Conservation (phyloP, 192 early-diverging fungal species). For the Backusella westeae region DNA sequence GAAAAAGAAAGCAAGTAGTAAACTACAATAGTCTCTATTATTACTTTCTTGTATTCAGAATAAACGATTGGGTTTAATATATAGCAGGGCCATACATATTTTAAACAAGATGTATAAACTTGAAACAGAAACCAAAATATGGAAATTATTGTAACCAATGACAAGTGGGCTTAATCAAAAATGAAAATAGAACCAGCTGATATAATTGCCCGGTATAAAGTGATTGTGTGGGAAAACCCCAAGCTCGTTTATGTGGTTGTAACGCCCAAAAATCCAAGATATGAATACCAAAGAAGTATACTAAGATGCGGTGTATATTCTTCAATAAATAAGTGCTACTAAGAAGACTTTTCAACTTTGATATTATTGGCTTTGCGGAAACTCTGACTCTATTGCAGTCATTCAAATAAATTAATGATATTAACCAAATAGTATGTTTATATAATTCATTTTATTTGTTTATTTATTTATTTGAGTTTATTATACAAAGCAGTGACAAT, state of each 20-base stretch:
- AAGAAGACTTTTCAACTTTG: too few relatives aligned
- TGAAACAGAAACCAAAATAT: neutral
- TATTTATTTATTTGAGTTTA: conserved; percentile 4
- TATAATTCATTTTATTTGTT: neutral
- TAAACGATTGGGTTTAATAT: too few relatives aligned
- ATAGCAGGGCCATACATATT: too few relatives aligned
- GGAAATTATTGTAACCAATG: neutral
- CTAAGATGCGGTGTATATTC: too few relatives aligned
- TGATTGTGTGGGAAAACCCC: neutral
- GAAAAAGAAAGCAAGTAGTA: too few relatives aligned
- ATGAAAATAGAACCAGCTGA: neutral
- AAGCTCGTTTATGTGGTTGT: neutral
- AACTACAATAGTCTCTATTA: too few relatives aligned
- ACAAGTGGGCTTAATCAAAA: neutral
- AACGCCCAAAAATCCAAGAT: neutral
- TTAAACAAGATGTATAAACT: neutral
- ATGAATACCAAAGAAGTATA: neutral
- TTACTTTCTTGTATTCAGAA: too few relatives aligned
- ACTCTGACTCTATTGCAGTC: neutral
- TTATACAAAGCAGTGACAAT: neutral
- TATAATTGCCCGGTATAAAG: neutral
- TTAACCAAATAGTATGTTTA: neutral
- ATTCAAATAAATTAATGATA: neutral
- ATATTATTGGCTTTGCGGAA: too few relatives aligned
- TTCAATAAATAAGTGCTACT: too few relatives aligned